Evolutionary conservation across 495 filamentous ascomycete species (phyloP), one percentile per base, ranked within the genome.

Genomic region (Talaromyces trachyspermus): DNA sequence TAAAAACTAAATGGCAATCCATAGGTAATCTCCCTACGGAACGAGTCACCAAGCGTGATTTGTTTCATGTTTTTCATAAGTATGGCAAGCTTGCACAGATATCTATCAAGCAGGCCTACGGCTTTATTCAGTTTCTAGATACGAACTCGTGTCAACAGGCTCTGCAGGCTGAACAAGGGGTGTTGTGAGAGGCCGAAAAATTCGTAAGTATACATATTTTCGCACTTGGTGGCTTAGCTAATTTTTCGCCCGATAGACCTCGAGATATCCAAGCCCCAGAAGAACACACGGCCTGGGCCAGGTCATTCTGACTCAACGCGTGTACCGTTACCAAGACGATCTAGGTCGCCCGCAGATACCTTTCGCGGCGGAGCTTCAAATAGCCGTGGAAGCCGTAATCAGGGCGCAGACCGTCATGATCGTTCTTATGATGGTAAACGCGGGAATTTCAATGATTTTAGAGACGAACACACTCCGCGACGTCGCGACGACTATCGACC

Each of bases 41-140:
- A 57, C 79, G 87, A 59, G 89, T 95, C 9, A 90, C 90, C 0
- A 97, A 98, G 62, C 79, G 86, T 49, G 91, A 96, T 61, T 76
- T 97, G 29, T 97, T 95, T 57, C 84, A 91, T 50, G 74, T 88
- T 12, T 98, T 98, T 56, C 81, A 85, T 59, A 76, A 77, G 35
- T 90, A 89, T 63, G 92, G 92, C 26, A 84, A 82, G 46, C 69
- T 98, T 27, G 91, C 91, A 2, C 92, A 98, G 61, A 88, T 98
- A 30, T 95, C 90, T 2, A 87, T 98, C 57, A 97, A 97, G 59
- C 88, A 90, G 61, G 89, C 89, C 2, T 98, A 95, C 66, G 92
- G 92, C 3, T 98, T 98, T 57, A 89, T 96, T 32, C 92, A 98
- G 59, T 98, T 91, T 51, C 74, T 95, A 46, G 87, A 89, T 27